phyloP scores from a whole-genome alignment of 2,329 filamentous ascomycete genomes.

The Periconia macrospinosa region DNA sequence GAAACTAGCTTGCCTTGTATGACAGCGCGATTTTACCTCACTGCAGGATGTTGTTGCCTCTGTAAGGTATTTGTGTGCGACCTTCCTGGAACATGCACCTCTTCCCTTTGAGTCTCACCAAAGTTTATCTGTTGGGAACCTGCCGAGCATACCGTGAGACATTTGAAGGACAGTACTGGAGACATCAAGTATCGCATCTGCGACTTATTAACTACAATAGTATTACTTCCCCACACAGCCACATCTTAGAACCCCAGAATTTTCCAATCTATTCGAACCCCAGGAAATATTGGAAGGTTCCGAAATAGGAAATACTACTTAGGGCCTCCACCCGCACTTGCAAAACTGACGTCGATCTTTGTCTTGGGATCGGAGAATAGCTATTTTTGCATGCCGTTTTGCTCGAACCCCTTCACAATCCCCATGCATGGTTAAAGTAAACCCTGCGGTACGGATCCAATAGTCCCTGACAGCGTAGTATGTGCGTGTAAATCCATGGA shows the following conservation, averaged over 20 bases:
- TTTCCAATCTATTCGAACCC: slow-evolving; percentile 1
- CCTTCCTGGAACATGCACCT: neutral
- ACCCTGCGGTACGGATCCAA: neutral
- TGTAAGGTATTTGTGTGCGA: neutral
- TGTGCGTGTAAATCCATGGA: neutral
- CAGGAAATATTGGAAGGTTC: slow-evolving; percentile 4
- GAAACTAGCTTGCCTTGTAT: neutral
- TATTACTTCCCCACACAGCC: slow-evolving; percentile 2
- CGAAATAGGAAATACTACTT: slow-evolving; percentile 1
- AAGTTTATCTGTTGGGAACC: neutral
- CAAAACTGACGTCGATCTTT: neutral
- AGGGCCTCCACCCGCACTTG: neutral
- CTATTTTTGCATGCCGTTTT: neutral
- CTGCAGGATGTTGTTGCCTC: neutral
- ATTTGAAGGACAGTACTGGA: neutral
- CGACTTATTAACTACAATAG: neutral
- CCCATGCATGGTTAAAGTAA: neutral
- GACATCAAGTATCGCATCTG: neutral
- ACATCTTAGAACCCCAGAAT: neutral
- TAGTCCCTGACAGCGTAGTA: neutral
- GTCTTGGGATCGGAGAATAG: neutral
- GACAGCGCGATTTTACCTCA: neutral
- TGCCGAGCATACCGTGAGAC: neutral
- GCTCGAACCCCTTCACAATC: neutral
- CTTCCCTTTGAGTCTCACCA: neutral